A percentile compares a stretch with the other conserved stretches of the same genome.
phyloP scores from a whole-genome alignment of 1,139 yeast species.

The Yamadazyma friedrichii region DNA sequence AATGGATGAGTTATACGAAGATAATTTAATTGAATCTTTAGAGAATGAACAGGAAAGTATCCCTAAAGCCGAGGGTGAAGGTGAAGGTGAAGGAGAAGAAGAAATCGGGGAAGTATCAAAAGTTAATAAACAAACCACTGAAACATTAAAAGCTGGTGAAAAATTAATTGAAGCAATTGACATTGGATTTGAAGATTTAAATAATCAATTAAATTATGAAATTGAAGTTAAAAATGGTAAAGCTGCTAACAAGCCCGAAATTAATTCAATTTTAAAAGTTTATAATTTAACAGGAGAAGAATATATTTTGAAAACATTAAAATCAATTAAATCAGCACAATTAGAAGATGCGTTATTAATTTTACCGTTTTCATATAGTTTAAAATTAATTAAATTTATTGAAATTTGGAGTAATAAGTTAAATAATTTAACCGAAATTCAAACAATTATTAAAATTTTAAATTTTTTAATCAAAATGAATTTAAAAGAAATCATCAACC shows the following conservation, averaged over 20 bases:
- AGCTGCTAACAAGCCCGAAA: constrained; percentile 58
- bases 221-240: constrained; percentile 34
- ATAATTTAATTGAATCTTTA: constrained; percentile 64
- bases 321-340: constrained; percentile 76
- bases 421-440: constrained; percentile 47
- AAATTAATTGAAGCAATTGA: constrained; percentile 90
- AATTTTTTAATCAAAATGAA: constrained; percentile 72
- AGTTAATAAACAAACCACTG: constrained; percentile 83
- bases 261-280: constrained; percentile 70
- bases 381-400: constrained; percentile 67
- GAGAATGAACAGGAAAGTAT: constrained; percentile 41
- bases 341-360: constrained; percentile 90
- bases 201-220: constrained; percentile 51
- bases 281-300: constrained; percentile 70
- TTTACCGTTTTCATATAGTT: constrained; percentile 82
- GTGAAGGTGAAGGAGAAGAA: constrained; percentile 34
- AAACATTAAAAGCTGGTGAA: constrained; percentile 94
- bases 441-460: constrained; percentile 70
- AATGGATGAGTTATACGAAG: constrained; percentile 87
- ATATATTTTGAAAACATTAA: constrained; percentile 71
- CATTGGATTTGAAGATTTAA: constrained; percentile 71
- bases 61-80: constrained; percentile 34
- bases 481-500: constrained; percentile 70
- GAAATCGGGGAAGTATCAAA: constrained; percentile 56
- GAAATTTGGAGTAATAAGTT: constrained; percentile 67